Percentiles rank a stretch among this genome's conserved stretches.
These are phyloP conservation scores for Ophiostoma ips DNA, from an alignment of 2,329 filamentous ascomycete genomes.

Conservation along the genomic window DNA sequence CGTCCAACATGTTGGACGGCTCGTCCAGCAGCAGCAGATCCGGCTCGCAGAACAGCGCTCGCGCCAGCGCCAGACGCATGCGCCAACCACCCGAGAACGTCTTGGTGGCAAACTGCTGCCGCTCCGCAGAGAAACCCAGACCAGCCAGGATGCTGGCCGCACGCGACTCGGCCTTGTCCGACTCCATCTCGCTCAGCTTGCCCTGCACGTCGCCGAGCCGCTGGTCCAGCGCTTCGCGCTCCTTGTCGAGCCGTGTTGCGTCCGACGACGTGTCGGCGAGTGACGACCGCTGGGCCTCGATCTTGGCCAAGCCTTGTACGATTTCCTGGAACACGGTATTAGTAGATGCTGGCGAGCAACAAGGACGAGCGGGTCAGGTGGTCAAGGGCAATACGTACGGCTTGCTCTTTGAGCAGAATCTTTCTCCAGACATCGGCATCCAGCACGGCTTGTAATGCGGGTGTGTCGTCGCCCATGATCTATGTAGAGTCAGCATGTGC, in stretches of 20 bases:
- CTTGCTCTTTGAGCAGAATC: slow-evolving; percentile 78
- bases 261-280: slow-evolving; percentile 89
- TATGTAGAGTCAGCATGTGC: too few relatives aligned
- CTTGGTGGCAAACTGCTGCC: slow-evolving; percentile 85
- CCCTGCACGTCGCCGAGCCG: slow-evolving; percentile 82
- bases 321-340: slow-evolving; percentile 46
- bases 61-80: slow-evolving; percentile 88
- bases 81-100: slow-evolving; percentile 99
- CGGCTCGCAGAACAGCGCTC: slow-evolving; percentile 95
- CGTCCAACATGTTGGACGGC: slow-evolving; percentile 99
- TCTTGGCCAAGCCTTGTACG: slow-evolving; percentile 53
- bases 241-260: slow-evolving; percentile 68
- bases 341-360: slow-evolving; percentile 5
- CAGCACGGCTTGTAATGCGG: slow-evolving; percentile 84
- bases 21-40: slow-evolving; percentile 93
- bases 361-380: background rate
- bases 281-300: slow-evolving; percentile 63
- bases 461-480: slow-evolving; percentile 91
- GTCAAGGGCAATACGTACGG: slow-evolving; percentile 35
- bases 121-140: slow-evolving; percentile 87
- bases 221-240: slow-evolving; percentile 79
- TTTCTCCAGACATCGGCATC: slow-evolving; percentile 99
- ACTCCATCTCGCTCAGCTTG: slow-evolving; percentile 97
- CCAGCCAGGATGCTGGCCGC: slow-evolving; percentile 93
- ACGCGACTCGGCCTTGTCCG: slow-evolving; percentile 90